These are phyloP conservation scores for Juglanconis oblonga DNA, from an alignment of 2,329 filamentous ascomycete species.

Conservation along the genomic window DNA sequence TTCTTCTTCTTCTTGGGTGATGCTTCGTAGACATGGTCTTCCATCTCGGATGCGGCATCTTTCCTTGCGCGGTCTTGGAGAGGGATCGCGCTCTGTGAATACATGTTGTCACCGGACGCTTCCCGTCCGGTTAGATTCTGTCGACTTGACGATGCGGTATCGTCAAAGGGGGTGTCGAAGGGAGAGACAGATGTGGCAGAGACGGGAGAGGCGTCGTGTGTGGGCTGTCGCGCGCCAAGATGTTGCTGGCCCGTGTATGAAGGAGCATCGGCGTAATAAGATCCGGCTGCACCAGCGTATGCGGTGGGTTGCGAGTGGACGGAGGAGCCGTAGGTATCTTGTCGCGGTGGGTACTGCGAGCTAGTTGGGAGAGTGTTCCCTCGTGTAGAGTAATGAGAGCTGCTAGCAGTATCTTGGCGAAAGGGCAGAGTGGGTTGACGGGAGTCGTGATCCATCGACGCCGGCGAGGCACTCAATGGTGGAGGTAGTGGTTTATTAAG, in stretches of 20 bases:
- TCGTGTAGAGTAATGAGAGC: constrained; percentile 31
- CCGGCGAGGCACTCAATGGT: constrained; percentile 15
- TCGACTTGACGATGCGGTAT: constrained; percentile 38
- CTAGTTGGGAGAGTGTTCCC: constrained; percentile 31
- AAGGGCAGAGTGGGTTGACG: constrained; percentile 14
- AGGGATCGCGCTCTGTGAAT: constrained; percentile 49
- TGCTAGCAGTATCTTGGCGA: constrained; percentile 9
- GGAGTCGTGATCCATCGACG: constrained; percentile 13
- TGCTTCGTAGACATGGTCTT: constrained; percentile 62
- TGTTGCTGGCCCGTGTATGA: constrained; percentile 33
- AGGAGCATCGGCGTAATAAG: constrained; percentile 31
- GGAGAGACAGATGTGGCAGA: constrained; percentile 43
- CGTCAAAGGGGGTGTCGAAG: constrained; percentile 66
- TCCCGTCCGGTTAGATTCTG: constrained; percentile 49
- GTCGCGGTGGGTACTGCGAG: constrained; percentile 9
- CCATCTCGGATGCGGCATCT: constrained; percentile 27
- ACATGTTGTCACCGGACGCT: constrained; percentile 37
- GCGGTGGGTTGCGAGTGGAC: constrained; percentile 7
- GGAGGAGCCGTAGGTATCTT: constrained; percentile 11
- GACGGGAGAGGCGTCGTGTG: constrained; percentile 17
- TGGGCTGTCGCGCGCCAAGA: constrained; percentile 26
- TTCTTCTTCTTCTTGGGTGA: constrained; percentile 35
- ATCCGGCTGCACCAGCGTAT: constrained; percentile 34
- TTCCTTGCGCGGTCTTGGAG: constrained; percentile 49
- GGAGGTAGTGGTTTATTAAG: constrained; percentile 18